Evolutionary conservation across 2,329 filamentous ascomycete genomes (phyloP).

Genomic region (Penicillium sp.): DNA sequence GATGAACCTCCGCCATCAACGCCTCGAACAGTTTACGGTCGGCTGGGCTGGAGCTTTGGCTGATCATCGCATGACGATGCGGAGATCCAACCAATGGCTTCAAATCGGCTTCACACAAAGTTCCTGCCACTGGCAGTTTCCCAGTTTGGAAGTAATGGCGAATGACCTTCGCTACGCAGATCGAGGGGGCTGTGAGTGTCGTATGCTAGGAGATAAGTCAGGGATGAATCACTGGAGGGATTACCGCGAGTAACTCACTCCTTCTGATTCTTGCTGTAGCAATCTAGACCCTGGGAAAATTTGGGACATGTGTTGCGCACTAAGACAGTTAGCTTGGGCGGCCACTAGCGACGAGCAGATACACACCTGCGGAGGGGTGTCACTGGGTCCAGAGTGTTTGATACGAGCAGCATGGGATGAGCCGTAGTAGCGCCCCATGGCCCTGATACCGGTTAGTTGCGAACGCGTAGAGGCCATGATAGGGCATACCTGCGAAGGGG

Average conservation of each 20-base stretch:
- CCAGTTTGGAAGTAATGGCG: conserved; percentile 44
- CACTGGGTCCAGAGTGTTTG: conserved; percentile 58
- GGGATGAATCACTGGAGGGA: not conserved
- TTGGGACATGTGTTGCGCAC: conserved; percentile 35
- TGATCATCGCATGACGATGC: not conserved
- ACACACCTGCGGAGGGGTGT: conserved; percentile 48
- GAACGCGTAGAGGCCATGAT: not conserved
- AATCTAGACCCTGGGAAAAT: conserved; percentile 45
- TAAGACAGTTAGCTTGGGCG: conserved; percentile 1
- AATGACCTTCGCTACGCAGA: conserved; percentile 36
- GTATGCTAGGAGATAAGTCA: conserved; percentile 25
- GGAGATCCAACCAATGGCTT: conserved; percentile 29
- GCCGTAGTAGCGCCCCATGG: conserved; percentile 32
- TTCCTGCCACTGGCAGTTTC: conserved; percentile 32
- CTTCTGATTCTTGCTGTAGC: conserved; percentile 45
- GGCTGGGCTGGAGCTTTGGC: conserved; percentile 5
- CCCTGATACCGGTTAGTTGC: conserved; percentile 11
- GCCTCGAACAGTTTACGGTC: conserved; percentile 16
- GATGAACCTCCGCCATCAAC: conserved; percentile 16
- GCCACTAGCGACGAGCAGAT: not conserved
- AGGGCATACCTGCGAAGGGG: conserved; percentile 32
- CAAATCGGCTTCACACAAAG: conserved; percentile 37
- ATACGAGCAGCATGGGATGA: conserved; percentile 57
- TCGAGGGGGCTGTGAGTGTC: conserved; percentile 33
- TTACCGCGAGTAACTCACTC: conserved; percentile 28